phyloP scores from a whole-genome alignment of 139 green algal genomes.

The Tetradesmus obliquus region DNA sequence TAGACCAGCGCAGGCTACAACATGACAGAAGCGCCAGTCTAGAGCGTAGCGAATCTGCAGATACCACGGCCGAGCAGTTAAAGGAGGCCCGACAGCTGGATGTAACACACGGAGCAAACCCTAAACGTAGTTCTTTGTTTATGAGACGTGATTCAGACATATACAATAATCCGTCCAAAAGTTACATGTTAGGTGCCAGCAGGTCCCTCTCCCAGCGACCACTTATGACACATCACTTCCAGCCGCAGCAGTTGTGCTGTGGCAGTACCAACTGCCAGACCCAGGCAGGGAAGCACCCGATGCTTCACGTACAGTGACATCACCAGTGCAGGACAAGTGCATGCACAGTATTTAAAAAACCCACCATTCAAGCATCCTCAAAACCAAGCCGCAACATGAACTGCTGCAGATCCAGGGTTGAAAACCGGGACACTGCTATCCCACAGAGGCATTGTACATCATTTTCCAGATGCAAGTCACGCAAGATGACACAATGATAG shows the following conservation, averaged over 20 bases:
- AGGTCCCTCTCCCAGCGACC: no score
- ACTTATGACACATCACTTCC: background rate
- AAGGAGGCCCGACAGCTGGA: background rate
- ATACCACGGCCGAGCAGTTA: background rate
- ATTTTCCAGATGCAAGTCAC: background rate
- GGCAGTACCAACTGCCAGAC: background rate
- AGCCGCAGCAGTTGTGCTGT: background rate
- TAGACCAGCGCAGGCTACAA: background rate
- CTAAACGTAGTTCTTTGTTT: background rate
- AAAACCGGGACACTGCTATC: no score
- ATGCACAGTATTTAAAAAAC: no score
- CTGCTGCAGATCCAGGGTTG: no score
- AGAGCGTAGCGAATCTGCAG: background rate
- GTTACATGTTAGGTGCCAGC: no score
- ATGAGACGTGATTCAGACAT: background rate
- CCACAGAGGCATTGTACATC: background rate
- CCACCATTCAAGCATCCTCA: no score
- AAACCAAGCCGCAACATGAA: no score
- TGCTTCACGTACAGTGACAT: no score
- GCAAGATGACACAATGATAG: background rate
- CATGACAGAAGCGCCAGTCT: no score
- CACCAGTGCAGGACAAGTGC: no score
- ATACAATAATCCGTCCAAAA: no score
- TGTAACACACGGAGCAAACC: background rate
- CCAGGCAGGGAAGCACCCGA: no score